phyloP scores from a whole-genome alignment of 177 flowering plant genomes.

The Vitis hybrid region DNA sequence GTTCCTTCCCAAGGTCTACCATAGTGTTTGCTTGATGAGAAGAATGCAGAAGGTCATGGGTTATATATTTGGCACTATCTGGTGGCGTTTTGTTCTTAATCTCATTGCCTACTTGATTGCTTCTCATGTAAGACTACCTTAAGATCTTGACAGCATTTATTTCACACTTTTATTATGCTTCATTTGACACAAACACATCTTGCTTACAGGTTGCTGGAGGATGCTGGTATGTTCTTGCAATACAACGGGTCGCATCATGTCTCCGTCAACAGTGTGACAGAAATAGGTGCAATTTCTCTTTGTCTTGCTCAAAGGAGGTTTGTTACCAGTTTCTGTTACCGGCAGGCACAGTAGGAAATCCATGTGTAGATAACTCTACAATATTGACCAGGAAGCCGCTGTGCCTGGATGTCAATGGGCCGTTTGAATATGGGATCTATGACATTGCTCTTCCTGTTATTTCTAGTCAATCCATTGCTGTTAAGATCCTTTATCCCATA shows the following conservation, averaged over 20 bases:
- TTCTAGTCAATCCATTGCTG: conserved; percentile 82
- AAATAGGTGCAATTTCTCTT: conserved; percentile 50
- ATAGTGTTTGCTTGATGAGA: conserved; percentile 77
- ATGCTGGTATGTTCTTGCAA: conserved; percentile 96
- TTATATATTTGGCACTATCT: conserved; percentile 90
- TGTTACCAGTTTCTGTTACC: conserved; percentile 63
- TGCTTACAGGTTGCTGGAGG: conserved; percentile 85
- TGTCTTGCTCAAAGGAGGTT: conserved; percentile 77
- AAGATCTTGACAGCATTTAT: not conserved
- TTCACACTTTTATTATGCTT: not conserved
- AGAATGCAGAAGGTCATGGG: conserved; percentile 97
- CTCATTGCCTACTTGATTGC: conserved; percentile 96
- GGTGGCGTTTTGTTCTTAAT: conserved; percentile 98
- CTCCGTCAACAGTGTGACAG: conserved; percentile 60
- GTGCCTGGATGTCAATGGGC: conserved; percentile 72
- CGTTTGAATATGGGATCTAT: conserved; percentile 80
- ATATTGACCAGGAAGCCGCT: conserved; percentile 32
- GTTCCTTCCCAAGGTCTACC: conserved; percentile 93
- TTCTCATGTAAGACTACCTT: conserved; percentile 70
- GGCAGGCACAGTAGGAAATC: conserved; percentile 23
- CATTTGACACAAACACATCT: not conserved
- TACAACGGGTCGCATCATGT: conserved; percentile 85
- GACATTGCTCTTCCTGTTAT: conserved; percentile 84
- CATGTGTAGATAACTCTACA: conserved; percentile 56
- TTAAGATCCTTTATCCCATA: conserved; percentile 91